phyloP scores from a whole-genome alignment of 768 basidiomycete genomes.

The Boletales sp. region DNA sequence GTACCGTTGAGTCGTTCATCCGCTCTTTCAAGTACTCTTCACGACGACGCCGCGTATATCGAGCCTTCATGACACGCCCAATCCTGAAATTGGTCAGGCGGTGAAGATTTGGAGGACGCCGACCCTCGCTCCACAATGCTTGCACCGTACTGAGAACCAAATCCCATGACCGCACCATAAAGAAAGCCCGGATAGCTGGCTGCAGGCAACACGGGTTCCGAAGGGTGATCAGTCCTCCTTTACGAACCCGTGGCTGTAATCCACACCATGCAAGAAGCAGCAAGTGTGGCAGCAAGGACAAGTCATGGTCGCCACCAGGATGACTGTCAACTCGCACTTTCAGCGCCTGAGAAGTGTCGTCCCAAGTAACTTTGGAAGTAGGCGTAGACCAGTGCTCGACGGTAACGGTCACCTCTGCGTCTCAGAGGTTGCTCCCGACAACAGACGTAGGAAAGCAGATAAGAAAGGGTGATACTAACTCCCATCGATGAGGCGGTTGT shows the following conservation, averaged over 20 bases:
- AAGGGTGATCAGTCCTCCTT: slow-evolving; percentile 30
- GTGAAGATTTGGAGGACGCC: slow-evolving; percentile 30
- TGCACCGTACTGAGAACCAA: slow-evolving; percentile 31
- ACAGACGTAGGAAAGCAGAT: slow-evolving; percentile 33
- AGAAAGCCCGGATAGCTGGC: slow-evolving; percentile 21
- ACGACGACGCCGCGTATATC: slow-evolving; percentile 16
- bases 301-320: slow-evolving; percentile 26
- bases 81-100: slow-evolving; percentile 34
- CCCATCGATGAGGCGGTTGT: slow-evolving; percentile 99
- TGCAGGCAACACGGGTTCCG: slow-evolving; percentile 21
- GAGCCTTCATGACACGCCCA: slow-evolving; percentile 26
- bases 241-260: slow-evolving; percentile 21
- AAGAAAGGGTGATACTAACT: slow-evolving; percentile 86
- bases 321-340: slow-evolving; percentile 29
- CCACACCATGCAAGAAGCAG: slow-evolving; percentile 17
- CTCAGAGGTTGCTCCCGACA: slow-evolving; percentile 15
- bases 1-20: slow-evolving; percentile 22
- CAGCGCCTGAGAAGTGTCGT: slow-evolving; percentile 26
- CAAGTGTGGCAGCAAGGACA: slow-evolving; percentile 27
- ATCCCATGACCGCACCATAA: slow-evolving; percentile 31
- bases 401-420: slow-evolving; percentile 18
- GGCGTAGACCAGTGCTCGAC: slow-evolving; percentile 22
- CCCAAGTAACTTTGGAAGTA: slow-evolving; percentile 18
- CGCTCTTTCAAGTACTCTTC: slow-evolving; percentile 21
- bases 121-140: slow-evolving; percentile 28